Evolutionary conservation across 371 early-diverging fungal species (phyloP), one percentile per base, ranked within the genome.

Genomic region (Apophysomyces trapeziformis): DNA sequence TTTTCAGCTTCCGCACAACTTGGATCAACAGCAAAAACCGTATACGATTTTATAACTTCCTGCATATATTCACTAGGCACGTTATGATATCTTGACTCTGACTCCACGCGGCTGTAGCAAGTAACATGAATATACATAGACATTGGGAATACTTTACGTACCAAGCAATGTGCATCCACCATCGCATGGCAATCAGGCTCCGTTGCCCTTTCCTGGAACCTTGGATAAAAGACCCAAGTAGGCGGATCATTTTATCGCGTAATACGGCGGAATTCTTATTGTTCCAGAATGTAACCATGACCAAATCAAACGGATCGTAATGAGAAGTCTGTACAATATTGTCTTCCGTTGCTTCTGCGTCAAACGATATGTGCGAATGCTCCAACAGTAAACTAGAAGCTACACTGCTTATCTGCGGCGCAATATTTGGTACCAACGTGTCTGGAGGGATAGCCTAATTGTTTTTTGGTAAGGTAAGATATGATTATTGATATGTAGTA

Each of bases 151-250:
- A 21, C 37, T n/a, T 41, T 41, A 39, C 68, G 36, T 78, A 78
- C 79, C 60, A 60, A 16, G 76, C 65, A 38, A 79, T 70, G 50
- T 71, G 70, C n/a, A 57, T 60, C 79, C 79, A 79, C 76, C 79
- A 79, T 1, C 79, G 74, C 73, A 74, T 74, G 0, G 76, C 79
- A 26, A 76, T 58, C 0, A 74, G 18, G 57, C 74, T 74, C 14
- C 63, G 58, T 26, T 60, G 70, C 13, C 71, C 66, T 60, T 65
- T 67, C 21, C 68, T 71, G 9, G 61, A 47, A 1, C 44, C 54
- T 41, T 72, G 75, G 6, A 73, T 58, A n/a, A 74, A 62, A 18
- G 69, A 68, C 1, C 71, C 61, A 18, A 76, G 32, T 7, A 79
- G 59, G 39, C 59, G 59, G 2, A 76, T 54, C 39, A 79, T 32